Base-by-base conservation (phyloP, 768 basidiomycete species). In the Hericium coralloides region DNA sequence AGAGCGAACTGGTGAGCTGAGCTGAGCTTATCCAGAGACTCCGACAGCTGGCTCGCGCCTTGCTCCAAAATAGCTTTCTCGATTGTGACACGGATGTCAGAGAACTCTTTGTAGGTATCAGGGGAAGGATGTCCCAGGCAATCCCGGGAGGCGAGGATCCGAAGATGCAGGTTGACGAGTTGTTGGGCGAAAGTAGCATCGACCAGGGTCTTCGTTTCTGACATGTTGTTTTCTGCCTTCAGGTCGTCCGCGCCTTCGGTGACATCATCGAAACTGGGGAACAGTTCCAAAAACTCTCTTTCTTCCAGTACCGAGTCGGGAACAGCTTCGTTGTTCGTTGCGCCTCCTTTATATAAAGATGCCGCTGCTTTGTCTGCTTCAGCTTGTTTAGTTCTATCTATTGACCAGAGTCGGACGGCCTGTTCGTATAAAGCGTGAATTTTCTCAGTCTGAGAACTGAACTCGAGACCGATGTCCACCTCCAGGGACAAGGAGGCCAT, bases 221-320 rank as follows among this genome's bases (percentile, higher is more conserved):
- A 60, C 64, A 47, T 57, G 55, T 49, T 48, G 49, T 37, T 36
- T 53, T 37, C 45, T 25, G 18, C 53, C 51, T 22, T 22, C n/a
- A 14, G 6, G 17, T 52, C 58, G 25, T 49, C 31, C 14, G 18
- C 22, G 18, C n/a, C 48, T 12, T 59, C 49, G 15, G 84, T 67
- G 23, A 69, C 74, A 55, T 87, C 80, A 36, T 87, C 88, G 62
- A 84, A 95, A 12, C 83, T 82, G 12, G 97, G 97, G 70, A 99
- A 99, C 26, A 98, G 68, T 5, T 80, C 72, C 48, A 84, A 71
- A 64, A 98, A 92, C 62, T 98, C 97, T 59, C 77, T 76, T 68
- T 89, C 89, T 66, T 97, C 92, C 38, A 80, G 66, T 64, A 92
- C 88, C 4, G 80, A 81, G 58, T 95, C 94, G 12, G 77, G 79